phyloP scores from a whole-genome alignment of 2,329 filamentous ascomycete genomes.

The Furcasterigmium furcatum region DNA sequence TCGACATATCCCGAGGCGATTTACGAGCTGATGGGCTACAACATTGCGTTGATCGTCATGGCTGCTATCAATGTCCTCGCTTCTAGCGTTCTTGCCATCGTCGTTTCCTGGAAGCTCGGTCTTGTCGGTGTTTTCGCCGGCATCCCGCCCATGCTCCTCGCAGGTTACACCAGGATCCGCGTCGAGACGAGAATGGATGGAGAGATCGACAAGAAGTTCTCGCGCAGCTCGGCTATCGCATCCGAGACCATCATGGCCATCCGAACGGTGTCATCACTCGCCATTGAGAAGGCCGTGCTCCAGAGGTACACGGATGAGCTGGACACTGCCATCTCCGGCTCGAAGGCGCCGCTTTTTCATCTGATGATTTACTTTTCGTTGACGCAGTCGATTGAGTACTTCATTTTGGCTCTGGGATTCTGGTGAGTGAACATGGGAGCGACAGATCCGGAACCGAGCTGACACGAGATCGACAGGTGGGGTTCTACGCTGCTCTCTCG shows the following conservation, averaged over 20 bases:
- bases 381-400: slow-evolving; percentile 24
- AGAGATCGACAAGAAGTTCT: slow-evolving; percentile 28
- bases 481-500: slow-evolving; percentile 9
- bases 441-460: neutral
- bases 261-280: slow-evolving; percentile 37
- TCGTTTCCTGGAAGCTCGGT: slow-evolving; percentile 39
- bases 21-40: slow-evolving; percentile 41
- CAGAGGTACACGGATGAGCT: slow-evolving; percentile 29
- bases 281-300: slow-evolving; percentile 29
- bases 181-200: slow-evolving; percentile 35
- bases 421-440: slow-evolving; percentile 22
- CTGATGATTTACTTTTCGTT: slow-evolving; percentile 20
- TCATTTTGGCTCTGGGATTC: slow-evolving; percentile 28
- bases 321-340: slow-evolving; percentile 7
- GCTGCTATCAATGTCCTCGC: slow-evolving; percentile 34
- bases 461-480: slow-evolving; percentile 8
- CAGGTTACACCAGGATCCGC: slow-evolving; percentile 40
- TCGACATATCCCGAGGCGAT: slow-evolving; percentile 33
- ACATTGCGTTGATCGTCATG: slow-evolving; percentile 36
- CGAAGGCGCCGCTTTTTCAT: slow-evolving; percentile 9
- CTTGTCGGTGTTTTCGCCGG: slow-evolving; percentile 38
- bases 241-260: slow-evolving; percentile 41
- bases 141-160: slow-evolving; percentile 33
- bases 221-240: slow-evolving; percentile 38
- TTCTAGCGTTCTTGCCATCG: slow-evolving; percentile 34